Base-by-base conservation (phyloP, 495 filamentous ascomycete species). In the Hypomontagnella submonticulosa region DNA sequence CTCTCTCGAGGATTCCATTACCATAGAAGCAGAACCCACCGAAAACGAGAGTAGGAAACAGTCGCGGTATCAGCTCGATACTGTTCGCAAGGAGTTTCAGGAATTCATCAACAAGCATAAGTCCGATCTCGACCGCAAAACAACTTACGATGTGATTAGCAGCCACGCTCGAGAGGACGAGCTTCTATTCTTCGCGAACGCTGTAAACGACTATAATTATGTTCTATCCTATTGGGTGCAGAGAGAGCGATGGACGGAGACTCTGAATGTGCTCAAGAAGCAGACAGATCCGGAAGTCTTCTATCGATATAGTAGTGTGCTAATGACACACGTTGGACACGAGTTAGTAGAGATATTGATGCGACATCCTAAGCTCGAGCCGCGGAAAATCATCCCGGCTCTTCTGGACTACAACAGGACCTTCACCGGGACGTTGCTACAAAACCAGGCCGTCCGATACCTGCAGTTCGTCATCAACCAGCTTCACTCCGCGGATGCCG, bases 141-240 rank as follows among this genome's bases (percentile, higher is more conserved):
- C 96, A 0, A 90, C 89, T 1, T 99, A 99, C 79, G 93, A 96
- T 65, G 89, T 98, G 56, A 95, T 98, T 72, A 93, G 92, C 73
- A 95, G 91, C 61, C 96, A 99, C 73, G 96, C 93, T 33, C 85
- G 95, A 13, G 93, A 97, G 76, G 88, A 92, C 69, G 96, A 99
- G 73, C 79, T 99, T 10, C 84, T 99, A 0, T 92, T 87, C 77
- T 98, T 92, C 77, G 95, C 95, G 8, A 92, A 90, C 48, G 87
- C 87, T 16, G 82, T 93, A 23, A 89, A 93, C 67, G 95, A 99
- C 74, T 89, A 94, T 78, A 95, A 95, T 73, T 98, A 94, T 70
- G 93, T 97, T 30, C 81, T 99, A 15, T 89, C 91, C 0, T 99
- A 99, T 79, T 99, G 96, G 96, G 89, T 97, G 19, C 96, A 97